Evolutionary conservation across 805 yeast species (phyloP).

Genomic region (Candida montana): DNA sequence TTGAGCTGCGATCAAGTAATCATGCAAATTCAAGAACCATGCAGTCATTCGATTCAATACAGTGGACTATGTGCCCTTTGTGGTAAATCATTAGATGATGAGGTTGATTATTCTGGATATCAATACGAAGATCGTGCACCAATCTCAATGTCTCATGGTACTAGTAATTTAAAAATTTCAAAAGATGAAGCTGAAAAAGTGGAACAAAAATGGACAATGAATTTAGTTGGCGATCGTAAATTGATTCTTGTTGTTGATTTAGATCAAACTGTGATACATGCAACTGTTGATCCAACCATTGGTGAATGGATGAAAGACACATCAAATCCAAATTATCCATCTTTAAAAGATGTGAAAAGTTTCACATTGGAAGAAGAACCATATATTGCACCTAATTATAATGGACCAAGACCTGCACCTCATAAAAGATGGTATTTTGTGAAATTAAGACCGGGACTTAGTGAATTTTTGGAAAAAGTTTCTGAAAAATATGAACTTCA

Average conservation of each 20-base stretch:
- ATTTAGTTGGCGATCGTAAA: slow-evolving; percentile 57
- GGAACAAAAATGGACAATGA: slow-evolving; percentile 59
- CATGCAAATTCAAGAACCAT: slow-evolving; percentile 66
- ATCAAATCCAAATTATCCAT: slow-evolving; percentile 74
- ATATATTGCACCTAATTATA: slow-evolving; percentile 49
- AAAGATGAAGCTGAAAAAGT: slow-evolving; percentile 81
- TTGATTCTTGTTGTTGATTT: slow-evolving; percentile 90
- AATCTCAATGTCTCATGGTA: slow-evolving; percentile 85
- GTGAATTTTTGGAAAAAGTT: slow-evolving; percentile 62
- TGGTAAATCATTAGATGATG: slow-evolving; percentile 48
- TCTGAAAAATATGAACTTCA: slow-evolving; percentile 78
- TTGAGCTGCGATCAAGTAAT: slow-evolving; percentile 41
- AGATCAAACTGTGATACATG: slow-evolving; percentile 96
- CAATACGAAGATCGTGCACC: slow-evolving; percentile 64
- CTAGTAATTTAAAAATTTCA: slow-evolving; percentile 77
- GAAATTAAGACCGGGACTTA: slow-evolving; percentile 83
- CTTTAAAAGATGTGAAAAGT: slow-evolving; percentile 73
- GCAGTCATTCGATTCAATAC: slow-evolving; percentile 88
- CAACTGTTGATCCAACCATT: slow-evolving; percentile 96
- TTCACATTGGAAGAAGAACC: slow-evolving; percentile 77
- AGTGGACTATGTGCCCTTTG: slow-evolving; percentile 9
- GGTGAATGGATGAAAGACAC: slow-evolving; percentile 94
- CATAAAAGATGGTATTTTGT: slow-evolving; percentile 79
- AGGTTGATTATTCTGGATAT: slow-evolving; percentile 67
- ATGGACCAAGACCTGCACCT: slow-evolving; percentile 55